Conservation (phyloP, 2,329 filamentous ascomycete genomes). For the Stachybotrys elegans region DNA sequence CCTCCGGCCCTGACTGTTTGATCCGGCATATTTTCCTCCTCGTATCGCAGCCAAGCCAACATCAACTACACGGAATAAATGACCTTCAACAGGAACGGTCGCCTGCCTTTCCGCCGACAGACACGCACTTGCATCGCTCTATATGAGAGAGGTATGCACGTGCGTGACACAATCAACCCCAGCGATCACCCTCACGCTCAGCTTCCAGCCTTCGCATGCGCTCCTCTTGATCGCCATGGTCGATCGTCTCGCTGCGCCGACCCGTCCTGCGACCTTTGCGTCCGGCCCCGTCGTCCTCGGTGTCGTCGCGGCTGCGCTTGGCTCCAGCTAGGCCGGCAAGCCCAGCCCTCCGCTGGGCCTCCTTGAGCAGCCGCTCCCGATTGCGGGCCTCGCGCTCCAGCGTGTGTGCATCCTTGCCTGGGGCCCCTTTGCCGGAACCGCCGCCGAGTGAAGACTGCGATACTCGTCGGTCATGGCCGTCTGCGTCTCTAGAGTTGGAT, state of each 20-base stretch:
- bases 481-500: constrained; percentile 10
- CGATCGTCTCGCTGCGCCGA: constrained; percentile 43
- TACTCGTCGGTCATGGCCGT: constrained; percentile 23
- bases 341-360: constrained; percentile 60
- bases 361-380: constrained; percentile 61
- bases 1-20: too few species aligned
- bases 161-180: too few species aligned
- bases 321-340: constrained; percentile 37
- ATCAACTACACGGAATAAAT: too few species aligned
- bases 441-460: constrained; percentile 26
- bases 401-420: constrained; percentile 56
- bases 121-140: too few species aligned
- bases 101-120: too few species aligned
- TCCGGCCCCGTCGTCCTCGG: constrained; percentile 30
- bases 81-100: too few species aligned
- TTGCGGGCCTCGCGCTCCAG: constrained; percentile 63
- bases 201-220: constrained; percentile 51
- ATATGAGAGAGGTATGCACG: too few species aligned
- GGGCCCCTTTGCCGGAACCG: constrained; percentile 7
- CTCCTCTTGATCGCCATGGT: constrained; percentile 44
- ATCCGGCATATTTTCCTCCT: too few species aligned
- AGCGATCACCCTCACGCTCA: constrained; percentile 52
- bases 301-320: constrained; percentile 47
- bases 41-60: too few species aligned
- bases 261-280: constrained; percentile 37